Percentiles rank a stretch among this genome's conserved stretches.
phyloP scores from a whole-genome alignment of 495 filamentous ascomycete species.

The Aspergillus campestris region DNA sequence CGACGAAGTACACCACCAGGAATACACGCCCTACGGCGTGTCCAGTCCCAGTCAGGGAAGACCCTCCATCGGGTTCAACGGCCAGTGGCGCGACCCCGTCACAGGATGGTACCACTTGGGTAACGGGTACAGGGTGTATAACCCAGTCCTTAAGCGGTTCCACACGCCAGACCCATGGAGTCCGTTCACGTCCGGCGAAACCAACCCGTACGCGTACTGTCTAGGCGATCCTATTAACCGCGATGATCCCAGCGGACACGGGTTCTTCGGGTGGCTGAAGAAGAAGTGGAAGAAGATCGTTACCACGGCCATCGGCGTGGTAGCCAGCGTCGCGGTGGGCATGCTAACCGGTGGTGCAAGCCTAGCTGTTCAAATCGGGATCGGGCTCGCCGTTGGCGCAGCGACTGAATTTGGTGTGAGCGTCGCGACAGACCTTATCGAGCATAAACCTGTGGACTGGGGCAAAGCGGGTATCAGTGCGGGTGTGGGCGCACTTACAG shows the following conservation, averaged over 20 bases:
- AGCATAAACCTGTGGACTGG: neutral
- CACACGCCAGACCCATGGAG: slow-evolving; percentile 5
- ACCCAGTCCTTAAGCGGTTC: slow-evolving; percentile 2
- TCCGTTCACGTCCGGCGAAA: slow-evolving; percentile 5
- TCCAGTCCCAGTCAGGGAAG: neutral
- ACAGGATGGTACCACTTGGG: slow-evolving; percentile 9
- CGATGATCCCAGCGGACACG: neutral
- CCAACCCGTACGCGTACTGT: slow-evolving; percentile 5
- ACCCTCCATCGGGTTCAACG: slow-evolving; percentile 1
- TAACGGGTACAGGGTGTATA: slow-evolving; percentile 3
- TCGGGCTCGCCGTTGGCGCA: neutral
- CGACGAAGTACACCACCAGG: neutral
- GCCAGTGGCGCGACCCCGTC: slow-evolving; percentile 5
- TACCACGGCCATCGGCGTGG: neutral
- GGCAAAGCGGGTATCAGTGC: neutral
- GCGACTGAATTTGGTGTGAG: neutral
- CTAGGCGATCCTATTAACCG: slow-evolving; percentile 4
- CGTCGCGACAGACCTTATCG: neutral
- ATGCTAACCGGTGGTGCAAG: slow-evolving; percentile 1
- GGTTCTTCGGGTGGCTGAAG: no score
- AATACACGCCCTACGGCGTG: slow-evolving; percentile 4
- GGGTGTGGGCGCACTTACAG: no score
- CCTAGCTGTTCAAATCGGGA: neutral
- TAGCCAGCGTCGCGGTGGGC: neutral
- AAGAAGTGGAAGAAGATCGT: neutral